phyloP scores from a whole-genome alignment of 108 stramenopile genomes.

The Nannochloropsis gaditana region DNA sequence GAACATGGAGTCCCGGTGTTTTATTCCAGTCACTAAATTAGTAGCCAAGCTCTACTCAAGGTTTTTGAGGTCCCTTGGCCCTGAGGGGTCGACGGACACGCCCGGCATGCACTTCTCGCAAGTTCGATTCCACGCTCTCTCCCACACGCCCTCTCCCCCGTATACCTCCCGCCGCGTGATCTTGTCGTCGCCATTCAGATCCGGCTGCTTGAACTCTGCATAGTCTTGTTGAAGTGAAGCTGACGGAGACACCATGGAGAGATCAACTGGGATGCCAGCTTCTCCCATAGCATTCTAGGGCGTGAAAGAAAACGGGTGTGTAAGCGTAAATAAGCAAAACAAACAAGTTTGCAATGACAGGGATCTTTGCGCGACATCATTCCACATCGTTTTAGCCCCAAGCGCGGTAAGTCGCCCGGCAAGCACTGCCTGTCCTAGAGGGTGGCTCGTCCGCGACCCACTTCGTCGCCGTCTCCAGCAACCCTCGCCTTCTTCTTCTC shows the following conservation, averaged over 20 bases:
- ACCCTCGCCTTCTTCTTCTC: not conserved
- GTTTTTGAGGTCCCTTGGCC: too few species aligned
- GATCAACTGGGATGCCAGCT: slow-evolving; percentile 10
- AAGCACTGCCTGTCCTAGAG: too few species aligned
- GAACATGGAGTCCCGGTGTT: too few species aligned
- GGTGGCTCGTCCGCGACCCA: not conserved
- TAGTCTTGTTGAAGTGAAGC: not conserved
- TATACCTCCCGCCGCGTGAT: not conserved
- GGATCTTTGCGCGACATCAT: too few species aligned
- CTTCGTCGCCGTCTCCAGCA: not conserved
- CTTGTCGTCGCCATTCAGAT: not conserved
- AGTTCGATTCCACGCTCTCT: not conserved
- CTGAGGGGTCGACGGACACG: too few species aligned
- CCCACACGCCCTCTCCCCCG: not conserved
- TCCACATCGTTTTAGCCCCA: too few species aligned
- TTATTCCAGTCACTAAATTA: too few species aligned
- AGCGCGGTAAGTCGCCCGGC: too few species aligned
- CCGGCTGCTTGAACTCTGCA: slow-evolving; percentile 7
- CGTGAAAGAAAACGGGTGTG: not conserved
- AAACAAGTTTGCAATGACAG: not conserved
- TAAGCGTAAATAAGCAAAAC: not conserved
- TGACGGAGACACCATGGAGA: not conserved
- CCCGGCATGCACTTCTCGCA: too few species aligned
- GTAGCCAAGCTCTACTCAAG: too few species aligned
- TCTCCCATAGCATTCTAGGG: not conserved